Evolutionary conservation across 179 eudicot species (phyloP), one percentile per base, ranked within the genome.

Genomic region (Silene coronaria): DNA sequence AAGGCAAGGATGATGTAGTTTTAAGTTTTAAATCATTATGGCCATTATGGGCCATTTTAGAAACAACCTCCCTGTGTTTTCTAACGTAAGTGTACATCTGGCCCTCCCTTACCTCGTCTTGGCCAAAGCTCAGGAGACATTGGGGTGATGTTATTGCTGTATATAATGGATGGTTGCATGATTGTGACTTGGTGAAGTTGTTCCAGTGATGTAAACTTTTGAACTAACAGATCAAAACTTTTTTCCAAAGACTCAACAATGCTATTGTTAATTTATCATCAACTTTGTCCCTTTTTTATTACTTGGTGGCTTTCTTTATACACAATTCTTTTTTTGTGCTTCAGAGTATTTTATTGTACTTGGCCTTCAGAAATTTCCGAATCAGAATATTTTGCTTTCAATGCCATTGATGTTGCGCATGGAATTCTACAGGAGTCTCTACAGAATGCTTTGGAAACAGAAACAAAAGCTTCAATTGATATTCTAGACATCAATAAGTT

Each of bases 401-500:
- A 69, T 55, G 46, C 16, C 32, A 68, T 57, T 76, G 27, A 79
- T 69, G 28, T 11, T 45, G 38, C 36, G 45, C 68, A 34, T 75
- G 72, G 55, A 53, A 42, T 75, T 75, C 81, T 12, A 32, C 78
- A 91, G 97, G 93, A 85, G 69, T 85, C 81, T 51, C 80, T 90
- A 51, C 79, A 81, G 80, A 80, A 72, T 62, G 76, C 85, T 21
- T 59, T 82, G 81, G 83, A 79, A 16, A 67, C 75, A 65, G 85
- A 80, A 72, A 80, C 74, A 46, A 81, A 82, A 77, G 80, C 72
- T 32, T 86, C 73, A 32, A 71, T 86, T 75, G 96, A 91, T 80
- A 87, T 93, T 79, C 85, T 93, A 71, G 97, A 90, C 82, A 84
- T 93, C 77, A 93, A 93, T 83, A 84, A 85, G 80, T 51, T 89